Evolutionary conservation across 768 basidiomycete genomes (phyloP).

Genomic region (Phaeotremella fagi): DNA sequence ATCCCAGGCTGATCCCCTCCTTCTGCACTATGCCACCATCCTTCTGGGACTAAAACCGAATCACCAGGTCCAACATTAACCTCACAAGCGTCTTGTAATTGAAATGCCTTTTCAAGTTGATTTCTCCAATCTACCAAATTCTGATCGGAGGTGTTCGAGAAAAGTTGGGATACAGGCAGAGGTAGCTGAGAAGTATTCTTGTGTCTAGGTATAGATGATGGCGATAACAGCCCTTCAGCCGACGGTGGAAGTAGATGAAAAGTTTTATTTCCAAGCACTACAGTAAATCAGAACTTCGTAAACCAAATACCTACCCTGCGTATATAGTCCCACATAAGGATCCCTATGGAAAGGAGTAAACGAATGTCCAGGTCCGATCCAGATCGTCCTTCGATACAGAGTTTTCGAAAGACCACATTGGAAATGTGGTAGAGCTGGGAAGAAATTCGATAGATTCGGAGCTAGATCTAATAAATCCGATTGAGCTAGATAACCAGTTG

Average conservation of each 20-base stretch:
- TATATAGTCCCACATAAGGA: constrained; percentile 41
- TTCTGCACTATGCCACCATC: constrained; percentile 46
- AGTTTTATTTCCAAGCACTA: constrained; percentile 38
- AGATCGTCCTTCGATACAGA: constrained; percentile 39
- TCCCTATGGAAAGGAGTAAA: constrained; percentile 45
- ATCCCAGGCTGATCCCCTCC: constrained; percentile 31
- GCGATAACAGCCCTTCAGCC: constrained; percentile 22
- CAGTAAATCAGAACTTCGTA: not conserved
- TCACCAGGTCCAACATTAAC: constrained; percentile 31
- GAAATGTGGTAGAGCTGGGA: constrained; percentile 32
- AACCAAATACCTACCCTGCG: constrained; percentile 28
- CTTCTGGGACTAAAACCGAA: constrained; percentile 41
- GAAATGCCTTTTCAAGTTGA: constrained; percentile 18
- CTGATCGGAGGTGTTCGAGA: constrained; percentile 10
- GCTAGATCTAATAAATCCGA: constrained; percentile 32
- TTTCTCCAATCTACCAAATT: constrained; percentile 14
- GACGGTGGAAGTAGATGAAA: constrained; percentile 38
- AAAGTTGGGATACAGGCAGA: constrained; percentile 22
- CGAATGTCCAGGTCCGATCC: constrained; percentile 40
- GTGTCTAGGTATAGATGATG: constrained; percentile 21
- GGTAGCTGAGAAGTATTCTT: constrained; percentile 42
- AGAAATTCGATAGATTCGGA: constrained; percentile 9
- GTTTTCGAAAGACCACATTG: constrained; percentile 19
- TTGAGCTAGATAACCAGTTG: constrained; percentile 43
- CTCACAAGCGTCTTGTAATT: constrained; percentile 21